Evolutionary conservation across 106 monocot genomes (phyloP).

Genomic region (Dioscorea dumetorum): DNA sequence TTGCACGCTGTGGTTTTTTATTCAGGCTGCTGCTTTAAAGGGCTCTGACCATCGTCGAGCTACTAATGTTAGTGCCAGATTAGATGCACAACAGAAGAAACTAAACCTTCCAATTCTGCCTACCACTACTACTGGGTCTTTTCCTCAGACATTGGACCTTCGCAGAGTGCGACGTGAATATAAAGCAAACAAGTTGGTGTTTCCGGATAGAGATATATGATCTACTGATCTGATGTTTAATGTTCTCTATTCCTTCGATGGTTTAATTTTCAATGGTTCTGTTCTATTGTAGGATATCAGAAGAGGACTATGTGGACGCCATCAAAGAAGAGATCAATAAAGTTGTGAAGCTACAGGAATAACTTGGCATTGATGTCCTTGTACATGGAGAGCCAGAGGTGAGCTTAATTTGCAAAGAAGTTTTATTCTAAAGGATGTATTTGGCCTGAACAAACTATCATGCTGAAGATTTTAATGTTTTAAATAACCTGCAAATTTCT

Average conservation of each 20-base stretch:
- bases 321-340: constrained; percentile 44
- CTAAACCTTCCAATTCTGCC: constrained; percentile 42
- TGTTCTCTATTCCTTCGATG: no score
- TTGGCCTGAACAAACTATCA: background rate
- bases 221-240: no score
- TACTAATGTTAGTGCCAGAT: constrained; percentile 36
- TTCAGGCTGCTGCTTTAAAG: constrained; percentile 36
- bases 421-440: background rate
- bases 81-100: constrained; percentile 43
- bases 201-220: background rate
- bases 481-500: no score
- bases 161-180: constrained; percentile 44
- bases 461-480: background rate
- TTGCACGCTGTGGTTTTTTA: constrained; percentile 6
- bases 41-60: constrained; percentile 37
- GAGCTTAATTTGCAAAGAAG: background rate
- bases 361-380: constrained; percentile 73
- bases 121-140: constrained; percentile 44
- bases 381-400: constrained; percentile 84
- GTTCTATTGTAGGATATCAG: constrained; percentile 32
- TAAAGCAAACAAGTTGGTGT: constrained; percentile 68
- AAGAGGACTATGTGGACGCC: constrained; percentile 31
- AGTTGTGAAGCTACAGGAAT: constrained; percentile 47
- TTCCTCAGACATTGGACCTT: constrained; percentile 46
- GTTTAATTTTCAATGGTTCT: background rate